phyloP scores from a whole-genome alignment of 345 rosid genomes.

The Eucalyptus melliodora region DNA sequence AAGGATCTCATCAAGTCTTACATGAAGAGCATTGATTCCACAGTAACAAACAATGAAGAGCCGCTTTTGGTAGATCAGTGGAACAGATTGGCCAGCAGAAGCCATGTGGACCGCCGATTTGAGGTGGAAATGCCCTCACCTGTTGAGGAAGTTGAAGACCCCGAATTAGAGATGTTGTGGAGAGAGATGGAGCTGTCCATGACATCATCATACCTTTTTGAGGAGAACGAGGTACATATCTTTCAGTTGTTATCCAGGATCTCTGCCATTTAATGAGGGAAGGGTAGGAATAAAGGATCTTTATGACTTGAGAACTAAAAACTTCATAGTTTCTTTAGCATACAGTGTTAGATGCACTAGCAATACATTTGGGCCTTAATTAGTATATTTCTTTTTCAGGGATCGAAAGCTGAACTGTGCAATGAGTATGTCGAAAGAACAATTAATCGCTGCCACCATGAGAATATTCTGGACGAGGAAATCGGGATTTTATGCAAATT shows the following conservation, averaged over 20 bases:
- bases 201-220: conserved; percentile 67
- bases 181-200: conserved; percentile 74
- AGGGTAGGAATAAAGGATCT: background rate
- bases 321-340: background rate
- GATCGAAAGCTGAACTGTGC: conserved; percentile 17
- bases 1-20: conserved; percentile 56
- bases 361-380: background rate
- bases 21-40: conserved; percentile 66
- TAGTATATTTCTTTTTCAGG: conserved; percentile 19
- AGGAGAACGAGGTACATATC: conserved; percentile 63
- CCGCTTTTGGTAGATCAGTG: conserved; percentile 50
- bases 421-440: conserved; percentile 21
- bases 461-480: conserved; percentile 60
- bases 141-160: conserved; percentile 50
- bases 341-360: background rate
- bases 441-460: conserved; percentile 43
- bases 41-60: conserved; percentile 30
- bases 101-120: background rate
- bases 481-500: conserved; percentile 55
- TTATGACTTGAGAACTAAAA: background rate
- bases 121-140: conserved; percentile 15
- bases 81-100: conserved; percentile 47
- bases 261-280: background rate
- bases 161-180: conserved; percentile 78
- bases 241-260: background rate